phyloP scores from a whole-genome alignment of 75 land plant species.

The Pinus tabuliformis region DNA sequence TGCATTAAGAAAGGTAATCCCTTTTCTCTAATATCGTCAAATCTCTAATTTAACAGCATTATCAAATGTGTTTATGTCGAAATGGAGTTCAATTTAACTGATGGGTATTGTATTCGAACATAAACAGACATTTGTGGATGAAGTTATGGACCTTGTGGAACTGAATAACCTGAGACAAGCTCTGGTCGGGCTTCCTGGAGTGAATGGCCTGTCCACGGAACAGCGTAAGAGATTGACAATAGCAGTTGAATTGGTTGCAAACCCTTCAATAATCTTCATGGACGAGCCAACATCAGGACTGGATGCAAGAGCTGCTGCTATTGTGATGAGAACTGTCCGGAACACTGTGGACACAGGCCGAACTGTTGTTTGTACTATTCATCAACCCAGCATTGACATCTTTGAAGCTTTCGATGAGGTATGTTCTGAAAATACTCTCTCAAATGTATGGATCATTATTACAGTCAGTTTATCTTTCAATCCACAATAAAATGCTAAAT shows the following conservation, averaged over 20 bases:
- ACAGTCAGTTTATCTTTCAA: too few species aligned
- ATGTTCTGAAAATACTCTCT: too few species aligned
- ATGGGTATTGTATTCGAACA: too few species aligned
- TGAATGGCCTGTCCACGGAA: slow-evolving; percentile 56
- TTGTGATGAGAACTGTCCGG: slow-evolving; percentile 70
- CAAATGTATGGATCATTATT: too few species aligned
- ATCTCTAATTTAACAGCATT: too few species aligned
- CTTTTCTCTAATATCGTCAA: too few species aligned
- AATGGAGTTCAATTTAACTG: too few species aligned
- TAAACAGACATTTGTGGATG: slow-evolving; percentile 56
- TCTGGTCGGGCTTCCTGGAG: slow-evolving; percentile 62
- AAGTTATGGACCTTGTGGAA: slow-evolving; percentile 65
- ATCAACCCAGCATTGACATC: slow-evolving; percentile 72
- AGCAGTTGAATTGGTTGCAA: slow-evolving; percentile 66
- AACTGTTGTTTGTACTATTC: slow-evolving; percentile 72
- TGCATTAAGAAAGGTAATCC: slow-evolving; percentile 36
- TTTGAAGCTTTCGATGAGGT: slow-evolving; percentile 73
- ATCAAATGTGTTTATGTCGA: too few species aligned
- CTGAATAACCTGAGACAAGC: slow-evolving; percentile 36
- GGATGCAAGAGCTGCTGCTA: slow-evolving; percentile 73
- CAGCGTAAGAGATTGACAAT: slow-evolving; percentile 62
- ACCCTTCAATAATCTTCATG: slow-evolving; percentile 72
- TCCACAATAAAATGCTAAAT: too few species aligned
- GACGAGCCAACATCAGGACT: slow-evolving; percentile 72
- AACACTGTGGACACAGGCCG: slow-evolving; percentile 72